Base-by-base conservation (phyloP, 2,329 filamentous ascomycete genomes). In the Penicillium sp. region DNA sequence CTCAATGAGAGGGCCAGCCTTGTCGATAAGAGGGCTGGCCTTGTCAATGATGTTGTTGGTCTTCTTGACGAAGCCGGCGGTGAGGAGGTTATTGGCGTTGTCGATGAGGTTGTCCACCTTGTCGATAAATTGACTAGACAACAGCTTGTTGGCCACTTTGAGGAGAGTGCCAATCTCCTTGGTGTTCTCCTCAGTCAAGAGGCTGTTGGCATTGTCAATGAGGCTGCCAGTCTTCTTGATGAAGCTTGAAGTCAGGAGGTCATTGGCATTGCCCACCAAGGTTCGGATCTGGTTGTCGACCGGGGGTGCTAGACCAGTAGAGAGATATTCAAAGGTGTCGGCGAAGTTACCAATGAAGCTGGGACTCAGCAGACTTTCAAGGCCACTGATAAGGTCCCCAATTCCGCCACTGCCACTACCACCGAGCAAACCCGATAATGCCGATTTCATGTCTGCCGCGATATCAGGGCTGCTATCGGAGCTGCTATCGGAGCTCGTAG, bases 211-310 rank as follows among this genome's bases (percentile, higher is more conserved):
- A 55, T 67, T 63, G 62, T 63, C 44, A 21, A 46, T 46, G 44
- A 46, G 44, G 33, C 7, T 15, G 4, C 44, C 44, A 8, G 44
- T 46, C 44, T 46, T 46, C 29, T 62, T 48, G 48, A 66, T 61
- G 55, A 66, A 67, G 44, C 61, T 54, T 36, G 57, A 40, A 15
- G 56, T 67, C 50, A 69, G 39, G 21, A 69, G 53, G 27, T 61
- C 62, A 53, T 65, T 63, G 48, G 65, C 67, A 38, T 68, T 69
- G 27, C 51, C 51, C 27, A 66, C 57, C 19, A 66, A 33, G 64
- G 59, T 79, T 10, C 62, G 65, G 19, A 68, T 55, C 31, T 67
- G 60, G 56, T 46, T 64, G 48, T 68, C 65, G 5, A 68, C 66
- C 0, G 66, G 66, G 8, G 66, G 66, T 33, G 66, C 66, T 57